Percentiles rank a stretch among this genome's conserved stretches.
phyloP scores from a whole-genome alignment of 768 basidiomycete genomes.

The Hortiboletus campestris region DNA sequence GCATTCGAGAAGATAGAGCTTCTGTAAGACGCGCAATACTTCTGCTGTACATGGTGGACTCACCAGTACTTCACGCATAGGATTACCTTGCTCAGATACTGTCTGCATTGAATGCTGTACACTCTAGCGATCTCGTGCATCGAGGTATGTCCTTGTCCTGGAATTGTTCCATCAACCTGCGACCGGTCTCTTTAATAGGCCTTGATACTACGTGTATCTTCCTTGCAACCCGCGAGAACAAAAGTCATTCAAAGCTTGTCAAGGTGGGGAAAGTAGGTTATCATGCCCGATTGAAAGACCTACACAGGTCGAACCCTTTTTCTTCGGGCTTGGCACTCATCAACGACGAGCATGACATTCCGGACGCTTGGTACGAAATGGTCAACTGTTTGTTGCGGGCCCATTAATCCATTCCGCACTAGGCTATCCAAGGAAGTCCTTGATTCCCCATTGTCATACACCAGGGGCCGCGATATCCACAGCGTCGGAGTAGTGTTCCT shows the following conservation, averaged over 20 bases:
- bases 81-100: slow-evolving; percentile 77
- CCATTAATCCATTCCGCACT: neutral
- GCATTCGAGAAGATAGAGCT: slow-evolving; percentile 70
- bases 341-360: slow-evolving; percentile 22
- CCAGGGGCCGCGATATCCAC: slow-evolving; percentile 79
- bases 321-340: slow-evolving; percentile 25
- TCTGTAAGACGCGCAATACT: slow-evolving; percentile 42
- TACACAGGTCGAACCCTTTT: slow-evolving; percentile 85
- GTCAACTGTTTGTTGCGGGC: neutral
- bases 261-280: slow-evolving; percentile 76
- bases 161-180: neutral
- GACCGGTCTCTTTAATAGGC: slow-evolving; percentile 34
- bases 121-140: slow-evolving; percentile 66
- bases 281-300: slow-evolving; percentile 68
- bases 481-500: slow-evolving; percentile 73
- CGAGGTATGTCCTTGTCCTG: slow-evolving; percentile 43
- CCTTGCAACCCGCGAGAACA: slow-evolving; percentile 50
- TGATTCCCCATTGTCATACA: slow-evolving; percentile 76
- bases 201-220: slow-evolving; percentile 61
- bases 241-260: slow-evolving; percentile 57
- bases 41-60: neutral
- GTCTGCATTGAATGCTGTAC: slow-evolving; percentile 64
- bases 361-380: slow-evolving; percentile 29
- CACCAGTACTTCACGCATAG: slow-evolving; percentile 34
- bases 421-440: slow-evolving; percentile 80